Percentiles rank a stretch among this genome's conserved stretches.
Conservation (phyloP, 2,329 filamentous ascomycete species). For the Nigrospora oryzae region DNA sequence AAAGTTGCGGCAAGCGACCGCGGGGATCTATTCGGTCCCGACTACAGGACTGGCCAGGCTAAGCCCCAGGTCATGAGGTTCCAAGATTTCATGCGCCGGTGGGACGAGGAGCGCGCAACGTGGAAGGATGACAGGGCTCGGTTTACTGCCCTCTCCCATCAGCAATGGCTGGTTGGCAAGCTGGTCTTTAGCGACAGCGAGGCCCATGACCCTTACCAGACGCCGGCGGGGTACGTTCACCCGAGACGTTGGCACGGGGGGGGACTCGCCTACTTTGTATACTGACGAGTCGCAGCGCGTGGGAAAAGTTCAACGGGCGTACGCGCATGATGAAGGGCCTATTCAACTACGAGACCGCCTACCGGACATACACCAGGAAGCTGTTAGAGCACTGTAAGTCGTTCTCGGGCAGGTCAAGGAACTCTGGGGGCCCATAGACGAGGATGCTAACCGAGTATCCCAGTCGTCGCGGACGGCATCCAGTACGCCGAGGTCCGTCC, state of each 20-base stretch:
- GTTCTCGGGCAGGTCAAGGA: too few relatives aligned
- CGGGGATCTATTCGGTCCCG: not conserved
- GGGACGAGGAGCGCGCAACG: constrained; percentile 27
- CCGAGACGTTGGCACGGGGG: too few relatives aligned
- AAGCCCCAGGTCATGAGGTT: not conserved
- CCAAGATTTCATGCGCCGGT: not conserved
- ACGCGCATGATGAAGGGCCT: constrained; percentile 55
- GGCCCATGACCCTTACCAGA: constrained; percentile 42
- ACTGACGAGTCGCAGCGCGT: constrained; percentile 30
- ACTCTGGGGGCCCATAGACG: too few relatives aligned
- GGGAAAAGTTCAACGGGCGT: constrained; percentile 53
- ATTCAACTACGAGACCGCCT: constrained; percentile 48
- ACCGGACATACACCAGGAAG: constrained; percentile 42
- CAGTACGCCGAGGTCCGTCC: constrained; percentile 55
- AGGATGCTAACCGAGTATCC: too few relatives aligned
- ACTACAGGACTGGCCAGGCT: not conserved
- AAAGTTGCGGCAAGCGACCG: not conserved
- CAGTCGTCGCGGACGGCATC: constrained; percentile 45
- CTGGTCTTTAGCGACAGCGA: constrained; percentile 54
- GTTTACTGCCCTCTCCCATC: constrained; percentile 21
- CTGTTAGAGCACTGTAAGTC: constrained; percentile 34
- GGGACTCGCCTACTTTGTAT: not conserved
- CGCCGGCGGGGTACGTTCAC: constrained; percentile 39
- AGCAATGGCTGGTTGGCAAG: constrained; percentile 51
- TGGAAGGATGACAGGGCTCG: constrained; percentile 19